A percentile compares a stretch with the other conserved stretches of the same genome.
Conservation (phyloP, 1,284 basidiomycete species). For the Albatrellus sp. region DNA sequence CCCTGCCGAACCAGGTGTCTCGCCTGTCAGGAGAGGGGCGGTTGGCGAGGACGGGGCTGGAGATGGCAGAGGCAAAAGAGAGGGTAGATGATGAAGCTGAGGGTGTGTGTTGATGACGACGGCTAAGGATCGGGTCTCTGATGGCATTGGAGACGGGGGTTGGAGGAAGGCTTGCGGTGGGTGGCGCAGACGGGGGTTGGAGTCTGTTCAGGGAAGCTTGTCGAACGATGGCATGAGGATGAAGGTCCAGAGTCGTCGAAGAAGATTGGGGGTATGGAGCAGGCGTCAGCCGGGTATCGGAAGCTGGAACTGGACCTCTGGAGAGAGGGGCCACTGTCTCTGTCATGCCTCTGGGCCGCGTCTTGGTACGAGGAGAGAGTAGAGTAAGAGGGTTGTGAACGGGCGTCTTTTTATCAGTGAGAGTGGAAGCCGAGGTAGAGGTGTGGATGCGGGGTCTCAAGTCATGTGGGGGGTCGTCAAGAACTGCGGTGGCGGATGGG, state of each 20-base stretch:
- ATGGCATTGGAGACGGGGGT: conserved; percentile 2
- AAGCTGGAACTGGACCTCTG: not conserved
- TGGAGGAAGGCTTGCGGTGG: conserved; percentile 9
- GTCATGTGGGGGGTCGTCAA: not conserved
- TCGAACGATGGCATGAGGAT: conserved; percentile 11
- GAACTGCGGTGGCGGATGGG: conserved; percentile 5
- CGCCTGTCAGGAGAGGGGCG: too few species aligned
- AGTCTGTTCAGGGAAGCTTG: conserved; percentile 10
- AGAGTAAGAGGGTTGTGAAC: conserved; percentile 10
- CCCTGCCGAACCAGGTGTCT: too few species aligned
- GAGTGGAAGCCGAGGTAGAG: conserved; percentile 11
- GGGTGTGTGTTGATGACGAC: conserved; percentile 15
- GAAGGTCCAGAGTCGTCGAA: conserved; percentile 7
- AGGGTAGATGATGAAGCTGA: conserved; percentile 20
- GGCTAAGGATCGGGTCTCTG: conserved; percentile 1
- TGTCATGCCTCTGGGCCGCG: conserved; percentile 41
- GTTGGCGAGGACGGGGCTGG: too few species aligned
- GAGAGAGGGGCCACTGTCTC: conserved; percentile 17
- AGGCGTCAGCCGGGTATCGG: conserved; percentile 2
- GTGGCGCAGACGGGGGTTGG: conserved; percentile 9
- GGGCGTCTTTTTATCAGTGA: conserved; percentile 9
- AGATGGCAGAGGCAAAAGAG: not conserved
- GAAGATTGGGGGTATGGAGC: not conserved
- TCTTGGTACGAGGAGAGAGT: conserved; percentile 15
- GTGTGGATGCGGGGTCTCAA: conserved; percentile 4